A percentile compares a stretch with the other conserved stretches of the same genome.
Evolutionary conservation across 352 stramenopile genomes (phyloP).

Genomic region (Thalassiosira hispida): DNA sequence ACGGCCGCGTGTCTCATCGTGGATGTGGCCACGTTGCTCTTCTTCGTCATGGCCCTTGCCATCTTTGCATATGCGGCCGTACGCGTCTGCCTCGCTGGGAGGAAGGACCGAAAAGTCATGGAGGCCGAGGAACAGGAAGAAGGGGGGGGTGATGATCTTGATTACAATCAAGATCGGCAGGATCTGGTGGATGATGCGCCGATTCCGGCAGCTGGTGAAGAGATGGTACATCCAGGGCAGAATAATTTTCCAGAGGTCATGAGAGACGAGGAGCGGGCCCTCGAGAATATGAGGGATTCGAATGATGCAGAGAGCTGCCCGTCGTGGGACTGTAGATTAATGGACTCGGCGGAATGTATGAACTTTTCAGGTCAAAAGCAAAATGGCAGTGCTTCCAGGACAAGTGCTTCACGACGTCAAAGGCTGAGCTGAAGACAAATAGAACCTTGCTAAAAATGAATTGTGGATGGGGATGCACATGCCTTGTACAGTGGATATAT

Average conservation of each 20-base stretch:
- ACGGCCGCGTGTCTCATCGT: slow-evolving; percentile 30
- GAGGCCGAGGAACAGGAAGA: slow-evolving; percentile 2
- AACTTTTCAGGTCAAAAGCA: slow-evolving; percentile 3
- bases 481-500: too few relatives aligned
- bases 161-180: slow-evolving; percentile 7
- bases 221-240: too few relatives aligned
- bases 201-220: background rate
- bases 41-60: slow-evolving; percentile 30
- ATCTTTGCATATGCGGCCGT: slow-evolving; percentile 11
- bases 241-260: background rate
- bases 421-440: too few relatives aligned
- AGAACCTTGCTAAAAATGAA: too few relatives aligned
- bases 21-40: slow-evolving; percentile 42
- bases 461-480: too few relatives aligned
- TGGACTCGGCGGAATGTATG: slow-evolving; percentile 16
- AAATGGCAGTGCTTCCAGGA: too few relatives aligned
- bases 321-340: background rate
- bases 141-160: background rate
- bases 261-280: background rate
- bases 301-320: background rate
- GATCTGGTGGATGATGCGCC: background rate
- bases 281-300: background rate
- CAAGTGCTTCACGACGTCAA: too few relatives aligned
- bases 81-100: background rate
- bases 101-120: background rate